phyloP scores from a whole-genome alignment of 2,329 filamentous ascomycete species.

The Lasiodiplodia gonubiensis region DNA sequence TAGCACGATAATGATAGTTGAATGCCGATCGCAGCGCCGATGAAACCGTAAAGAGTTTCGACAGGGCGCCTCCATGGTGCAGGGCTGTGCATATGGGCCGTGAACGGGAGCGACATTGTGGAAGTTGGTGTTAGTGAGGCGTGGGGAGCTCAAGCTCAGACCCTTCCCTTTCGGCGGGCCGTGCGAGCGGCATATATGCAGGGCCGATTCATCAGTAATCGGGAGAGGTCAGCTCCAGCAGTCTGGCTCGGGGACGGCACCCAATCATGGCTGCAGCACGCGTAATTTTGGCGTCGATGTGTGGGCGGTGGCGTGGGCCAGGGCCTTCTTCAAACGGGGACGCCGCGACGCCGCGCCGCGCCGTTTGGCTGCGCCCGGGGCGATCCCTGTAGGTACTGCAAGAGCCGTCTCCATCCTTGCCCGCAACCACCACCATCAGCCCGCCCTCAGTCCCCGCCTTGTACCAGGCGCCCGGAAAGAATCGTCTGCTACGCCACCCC shows the following conservation, averaged over 20 bases:
- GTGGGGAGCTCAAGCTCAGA: not conserved
- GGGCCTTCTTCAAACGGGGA: too few relatives aligned
- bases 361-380: too few relatives aligned
- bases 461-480: not conserved
- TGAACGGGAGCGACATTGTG: not conserved
- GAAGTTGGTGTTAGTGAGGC: not conserved
- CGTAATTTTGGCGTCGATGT: too few relatives aligned
- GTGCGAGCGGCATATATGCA: too few relatives aligned
- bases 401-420: not conserved
- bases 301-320: too few relatives aligned
- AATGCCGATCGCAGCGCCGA: not conserved
- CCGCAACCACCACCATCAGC: not conserved
- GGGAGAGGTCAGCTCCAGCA: too few relatives aligned
- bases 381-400: too few relatives aligned
- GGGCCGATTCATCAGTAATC: too few relatives aligned
- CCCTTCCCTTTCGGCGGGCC: not conserved
- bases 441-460: not conserved
- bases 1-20: not conserved
- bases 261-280: too few relatives aligned
- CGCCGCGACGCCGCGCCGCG: too few relatives aligned
- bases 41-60: not conserved
- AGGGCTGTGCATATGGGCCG: not conserved
- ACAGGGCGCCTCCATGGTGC: not conserved
- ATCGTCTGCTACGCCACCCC: not conserved
- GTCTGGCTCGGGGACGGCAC: too few relatives aligned